Evolutionary conservation across 1,284 basidiomycete genomes (phyloP).

Genomic region (Anthracocystis setariae): DNA sequence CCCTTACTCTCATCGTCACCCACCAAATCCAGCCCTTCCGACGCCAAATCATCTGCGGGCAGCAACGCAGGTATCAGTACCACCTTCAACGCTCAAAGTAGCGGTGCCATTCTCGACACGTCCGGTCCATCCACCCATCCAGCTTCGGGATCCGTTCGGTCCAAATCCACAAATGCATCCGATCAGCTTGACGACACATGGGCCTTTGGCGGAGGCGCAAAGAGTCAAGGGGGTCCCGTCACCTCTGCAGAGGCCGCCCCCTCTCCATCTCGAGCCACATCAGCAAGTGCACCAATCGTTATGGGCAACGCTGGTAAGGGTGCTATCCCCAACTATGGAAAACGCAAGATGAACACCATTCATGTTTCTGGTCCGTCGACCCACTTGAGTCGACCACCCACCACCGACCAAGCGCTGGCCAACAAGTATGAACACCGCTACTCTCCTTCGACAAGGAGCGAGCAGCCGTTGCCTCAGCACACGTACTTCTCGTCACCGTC

Average conservation of each 20-base stretch:
- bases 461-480: conserved; percentile 58
- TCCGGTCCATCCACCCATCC: conserved; percentile 19
- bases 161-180: conserved; percentile 29
- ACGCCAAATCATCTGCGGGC: conserved; percentile 5
- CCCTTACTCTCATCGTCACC: conserved; percentile 33
- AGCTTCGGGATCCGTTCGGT: conserved; percentile 14
- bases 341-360: conserved; percentile 40
- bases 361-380: conserved; percentile 18
- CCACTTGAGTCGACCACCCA: not conserved
- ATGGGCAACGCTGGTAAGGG: conserved; percentile 61
- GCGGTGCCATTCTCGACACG: conserved; percentile 16
- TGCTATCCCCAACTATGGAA: conserved; percentile 59
- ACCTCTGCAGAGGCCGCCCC: conserved; percentile 2
- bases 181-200: conserved; percentile 44
- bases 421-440: conserved; percentile 34
- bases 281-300: conserved; percentile 31
- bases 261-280: conserved; percentile 10
- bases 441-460: conserved; percentile 44
- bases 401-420: conserved; percentile 12
- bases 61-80: conserved; percentile 20
- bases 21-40: conserved; percentile 6
- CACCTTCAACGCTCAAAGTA: conserved; percentile 3
- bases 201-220: conserved; percentile 53
- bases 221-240: conserved; percentile 46
- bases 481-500: conserved; percentile 65